Conservation (phyloP, 345 rosid genomes). For the Gossypium thurberi region DNA sequence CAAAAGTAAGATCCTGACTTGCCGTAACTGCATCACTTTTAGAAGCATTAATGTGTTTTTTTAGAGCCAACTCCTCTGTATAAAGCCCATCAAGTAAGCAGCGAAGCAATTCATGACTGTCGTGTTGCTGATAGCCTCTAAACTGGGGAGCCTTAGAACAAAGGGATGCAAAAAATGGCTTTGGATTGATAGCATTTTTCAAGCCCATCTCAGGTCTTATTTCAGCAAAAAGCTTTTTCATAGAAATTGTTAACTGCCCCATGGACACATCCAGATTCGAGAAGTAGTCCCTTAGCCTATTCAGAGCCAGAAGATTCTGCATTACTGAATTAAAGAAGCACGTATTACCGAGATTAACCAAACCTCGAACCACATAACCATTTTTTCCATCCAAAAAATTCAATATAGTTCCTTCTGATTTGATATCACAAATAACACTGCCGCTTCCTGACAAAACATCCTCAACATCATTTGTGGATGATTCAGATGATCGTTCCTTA, state of each 20-base stretch:
- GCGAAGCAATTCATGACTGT: conserved; percentile 86
- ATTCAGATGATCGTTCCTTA: conserved; percentile 38
- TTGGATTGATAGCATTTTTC: conserved; percentile 70
- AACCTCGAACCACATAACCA: conserved; percentile 61
- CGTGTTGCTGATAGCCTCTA: conserved; percentile 91
- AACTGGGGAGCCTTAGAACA: conserved; percentile 88
- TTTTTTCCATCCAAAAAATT: conserved; percentile 38
- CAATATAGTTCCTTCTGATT: conserved; percentile 25
- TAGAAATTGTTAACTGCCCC: conserved; percentile 57
- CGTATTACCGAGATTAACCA: conserved; percentile 92
- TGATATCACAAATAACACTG: conserved; percentile 39
- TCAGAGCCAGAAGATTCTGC: conserved; percentile 84
- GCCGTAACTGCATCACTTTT: conserved; percentile 26
- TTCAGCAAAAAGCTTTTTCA: conserved; percentile 73
- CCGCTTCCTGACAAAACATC: conserved; percentile 61
- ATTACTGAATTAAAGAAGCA: conserved; percentile 93
- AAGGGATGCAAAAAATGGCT: conserved; percentile 51
- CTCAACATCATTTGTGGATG: conserved; percentile 40
- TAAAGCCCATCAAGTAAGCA: conserved; percentile 81
- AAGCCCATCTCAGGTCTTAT: conserved; percentile 47
- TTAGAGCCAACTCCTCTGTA: conserved; percentile 58
- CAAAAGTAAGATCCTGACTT: conserved; percentile 45
- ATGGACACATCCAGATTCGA: conserved; percentile 38
- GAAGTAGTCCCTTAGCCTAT: conserved; percentile 49
- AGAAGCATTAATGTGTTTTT: conserved; percentile 38